Conservation (phyloP, 176 grass and related monocot species). For the Alopecurus myosuroides region DNA sequence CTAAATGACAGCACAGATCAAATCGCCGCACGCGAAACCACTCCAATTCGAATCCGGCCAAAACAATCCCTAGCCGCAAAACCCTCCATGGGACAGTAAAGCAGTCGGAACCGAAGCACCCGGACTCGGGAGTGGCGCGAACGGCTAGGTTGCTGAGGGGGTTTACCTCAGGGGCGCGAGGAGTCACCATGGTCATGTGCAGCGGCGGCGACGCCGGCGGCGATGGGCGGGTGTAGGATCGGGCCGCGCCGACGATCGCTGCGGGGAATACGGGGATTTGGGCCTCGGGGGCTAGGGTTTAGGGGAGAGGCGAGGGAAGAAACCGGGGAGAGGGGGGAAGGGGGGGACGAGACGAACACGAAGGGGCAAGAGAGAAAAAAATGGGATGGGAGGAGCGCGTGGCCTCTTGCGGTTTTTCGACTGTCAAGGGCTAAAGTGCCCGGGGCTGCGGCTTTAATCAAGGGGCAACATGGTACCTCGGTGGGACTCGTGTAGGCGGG, state of each 20-base stretch:
- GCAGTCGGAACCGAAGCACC: not conserved
- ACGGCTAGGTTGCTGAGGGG: not conserved
- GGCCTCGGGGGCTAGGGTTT: constrained; percentile 30
- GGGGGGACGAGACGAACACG: not conserved
- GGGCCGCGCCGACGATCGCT: constrained; percentile 28
- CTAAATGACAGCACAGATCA: not conserved
- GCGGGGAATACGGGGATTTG: not conserved
- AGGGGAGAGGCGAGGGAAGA: constrained; percentile 5
- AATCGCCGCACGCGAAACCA: not conserved
- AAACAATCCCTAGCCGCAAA: not conserved
- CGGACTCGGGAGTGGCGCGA: not conserved
- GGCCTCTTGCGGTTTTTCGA: not conserved
- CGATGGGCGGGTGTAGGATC: not conserved
- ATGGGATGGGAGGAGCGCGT: not conserved
- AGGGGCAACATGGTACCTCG: not conserved
- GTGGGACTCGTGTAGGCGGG: not conserved
- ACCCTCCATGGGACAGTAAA: not conserved
- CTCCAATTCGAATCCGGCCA: not conserved
- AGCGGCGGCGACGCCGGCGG: not conserved
- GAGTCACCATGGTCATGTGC: constrained; percentile 45
- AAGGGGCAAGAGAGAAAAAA: not conserved
- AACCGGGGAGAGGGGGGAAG: not conserved
- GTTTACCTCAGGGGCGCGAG: constrained; percentile 45
- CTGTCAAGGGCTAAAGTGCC: not conserved
- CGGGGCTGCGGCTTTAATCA: not conserved